Evolutionary conservation across 345 rosid species (phyloP), one percentile per base, ranked within the genome.

Genomic region (Iberis pinnata): DNA sequence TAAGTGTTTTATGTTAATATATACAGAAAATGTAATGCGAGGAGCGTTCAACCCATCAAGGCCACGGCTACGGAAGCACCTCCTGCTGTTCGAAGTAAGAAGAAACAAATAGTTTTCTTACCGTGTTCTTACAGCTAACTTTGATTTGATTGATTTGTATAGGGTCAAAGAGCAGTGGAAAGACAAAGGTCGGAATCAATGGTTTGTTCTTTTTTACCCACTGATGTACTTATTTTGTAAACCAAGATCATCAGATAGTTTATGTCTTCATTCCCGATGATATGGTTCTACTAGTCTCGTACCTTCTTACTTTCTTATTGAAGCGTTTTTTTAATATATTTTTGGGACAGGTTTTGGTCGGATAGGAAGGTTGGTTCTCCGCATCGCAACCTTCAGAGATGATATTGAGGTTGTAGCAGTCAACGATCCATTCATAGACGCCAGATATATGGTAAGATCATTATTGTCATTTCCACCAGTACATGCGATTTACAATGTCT

Each of bases 361-460:
- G 20, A 87, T 90, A 59, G 98, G 98, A 46, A 74, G 96, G 64
- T 63, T 90, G 81, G 96, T 90, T 59, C 72, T 90, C 51, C 78
- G 98, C 12, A 70, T 90, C 15, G 96, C 96, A 52, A 75, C 82
- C 22, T 73, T 58, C 19, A 84, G 98, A 70, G 98, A 87, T 75
- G 92, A 90, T 63, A 61, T 90, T 22, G 84, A 84, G 45, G 83
- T 82, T 14, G 95, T 90, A 60, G 92, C 92, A 17, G 88, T 90
- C 64, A 90, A 90, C 62, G 98, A 90, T 72, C 98, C 96, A 32
- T 90, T 87, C 55, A 67, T 90, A 71, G 84, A 87, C 58, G 88
- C 84, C 45, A 84, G 82, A 52, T 87, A 86, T 78, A 90, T 90
- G 98, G 98, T 90, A 78, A 65, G 53, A 49, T 67, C 55, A 16